Conservation (phyloP, 257 asterid genomes). For the Verbascum thapsus region DNA sequence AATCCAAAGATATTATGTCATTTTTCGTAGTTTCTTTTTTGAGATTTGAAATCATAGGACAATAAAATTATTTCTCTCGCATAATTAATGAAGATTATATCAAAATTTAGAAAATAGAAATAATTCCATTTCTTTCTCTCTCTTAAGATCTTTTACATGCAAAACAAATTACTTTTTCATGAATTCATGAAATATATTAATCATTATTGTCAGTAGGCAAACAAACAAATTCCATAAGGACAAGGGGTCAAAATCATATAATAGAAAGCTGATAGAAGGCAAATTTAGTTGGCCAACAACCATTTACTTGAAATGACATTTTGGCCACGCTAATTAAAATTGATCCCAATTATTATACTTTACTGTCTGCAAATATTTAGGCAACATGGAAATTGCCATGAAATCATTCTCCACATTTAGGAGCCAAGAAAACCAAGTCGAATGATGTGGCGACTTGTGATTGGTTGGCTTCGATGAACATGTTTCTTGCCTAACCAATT, state of each 20-base stretch:
- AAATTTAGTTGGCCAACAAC: constrained; percentile 10
- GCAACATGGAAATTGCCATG: constrained; percentile 37
- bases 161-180: no score
- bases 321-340: constrained; percentile 11
- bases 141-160: no score
- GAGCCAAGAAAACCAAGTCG: constrained; percentile 32
- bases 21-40: no score
- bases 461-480: constrained; percentile 17
- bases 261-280: no score
- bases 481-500: constrained; percentile 35
- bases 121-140: no score
- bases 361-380: constrained; percentile 38
- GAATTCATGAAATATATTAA: background rate
- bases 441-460: constrained; percentile 27
- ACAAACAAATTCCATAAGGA: background rate
- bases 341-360: constrained; percentile 24
- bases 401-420: constrained; percentile 34
- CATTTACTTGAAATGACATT: constrained; percentile 13
- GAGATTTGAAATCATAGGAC: no score
- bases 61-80: no score
- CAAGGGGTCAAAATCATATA: no score
- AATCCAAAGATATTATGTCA: no score
- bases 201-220: background rate
- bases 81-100: no score
- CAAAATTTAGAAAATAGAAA: no score